These are phyloP conservation scores for Eucalyptus albens DNA, from an alignment of 345 rosid species.

Conservation along the genomic window DNA sequence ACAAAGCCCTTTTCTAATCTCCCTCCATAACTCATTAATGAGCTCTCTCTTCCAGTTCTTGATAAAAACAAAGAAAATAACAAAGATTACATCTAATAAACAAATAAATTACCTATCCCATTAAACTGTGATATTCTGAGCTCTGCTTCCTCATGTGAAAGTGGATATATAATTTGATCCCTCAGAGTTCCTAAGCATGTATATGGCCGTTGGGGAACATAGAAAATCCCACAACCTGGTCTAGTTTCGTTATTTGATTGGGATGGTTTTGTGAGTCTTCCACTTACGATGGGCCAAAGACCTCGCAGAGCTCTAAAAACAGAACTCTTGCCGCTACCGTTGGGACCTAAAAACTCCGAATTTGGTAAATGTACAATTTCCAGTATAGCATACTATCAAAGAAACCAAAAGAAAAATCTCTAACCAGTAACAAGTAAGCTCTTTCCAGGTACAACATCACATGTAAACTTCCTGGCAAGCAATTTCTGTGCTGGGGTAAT, in stretches of 20 bases:
- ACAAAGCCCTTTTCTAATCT: not conserved
- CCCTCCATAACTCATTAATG: not conserved
- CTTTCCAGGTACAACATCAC: constrained; percentile 59
- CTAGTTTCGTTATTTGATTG: constrained; percentile 33
- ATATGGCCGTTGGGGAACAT: constrained; percentile 90
- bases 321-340: constrained; percentile 96
- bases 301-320: constrained; percentile 90
- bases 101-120: constrained; percentile 38
- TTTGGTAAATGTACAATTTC: not conserved
- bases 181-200: constrained; percentile 96
- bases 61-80: not conserved
- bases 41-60: not conserved
- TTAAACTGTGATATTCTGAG: constrained; percentile 24
- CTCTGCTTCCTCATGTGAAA: constrained; percentile 80
- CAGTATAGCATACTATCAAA: not conserved
- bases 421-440: constrained; percentile 96
- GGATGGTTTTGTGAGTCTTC: constrained; percentile 62
- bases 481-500: constrained; percentile 84
- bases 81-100: not conserved
- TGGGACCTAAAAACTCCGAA: constrained; percentile 52
- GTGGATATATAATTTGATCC: constrained; percentile 98
- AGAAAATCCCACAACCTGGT: constrained; percentile 65
- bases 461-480: constrained; percentile 80
- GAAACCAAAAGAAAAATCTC: constrained; percentile 1
- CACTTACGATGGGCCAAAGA: constrained; percentile 94